Percentiles rank a stretch among this genome's conserved stretches.
phyloP scores from a whole-genome alignment of 2,329 filamentous ascomycete species.

The Lasiodiplodia sp. region DNA sequence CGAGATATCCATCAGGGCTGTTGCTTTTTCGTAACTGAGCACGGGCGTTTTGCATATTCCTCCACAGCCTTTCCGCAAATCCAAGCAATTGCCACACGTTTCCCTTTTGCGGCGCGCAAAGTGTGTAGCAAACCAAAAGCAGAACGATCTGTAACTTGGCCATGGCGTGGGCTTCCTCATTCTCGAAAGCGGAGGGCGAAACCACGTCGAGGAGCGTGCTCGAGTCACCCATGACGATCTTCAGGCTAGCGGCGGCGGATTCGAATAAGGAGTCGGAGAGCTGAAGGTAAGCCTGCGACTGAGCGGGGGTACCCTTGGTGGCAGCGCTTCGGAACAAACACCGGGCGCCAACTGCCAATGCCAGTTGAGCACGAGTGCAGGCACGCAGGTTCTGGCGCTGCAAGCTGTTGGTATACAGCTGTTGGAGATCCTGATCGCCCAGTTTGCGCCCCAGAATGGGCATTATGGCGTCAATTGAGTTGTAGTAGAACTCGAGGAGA shows the following conservation, averaged over 20 bases:
- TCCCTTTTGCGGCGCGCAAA: slow-evolving; percentile 22
- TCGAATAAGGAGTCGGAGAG: slow-evolving; percentile 27
- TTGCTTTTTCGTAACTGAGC: slow-evolving; percentile 26
- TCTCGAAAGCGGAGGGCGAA: slow-evolving; percentile 26
- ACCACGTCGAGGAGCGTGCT: slow-evolving; percentile 15
- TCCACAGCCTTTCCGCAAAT: slow-evolving; percentile 28
- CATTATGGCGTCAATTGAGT: slow-evolving; percentile 22
- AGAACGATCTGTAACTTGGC: slow-evolving; percentile 29
- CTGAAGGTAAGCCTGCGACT: slow-evolving; percentile 29
- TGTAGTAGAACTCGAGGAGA: slow-evolving; percentile 29
- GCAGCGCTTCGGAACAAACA: slow-evolving; percentile 28
- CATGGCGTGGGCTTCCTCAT: slow-evolving; percentile 30
- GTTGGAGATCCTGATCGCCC: slow-evolving; percentile 25
- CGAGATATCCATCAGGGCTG: slow-evolving; percentile 20
- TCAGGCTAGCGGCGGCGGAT: slow-evolving; percentile 11
- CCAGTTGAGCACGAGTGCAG: slow-evolving; percentile 24
- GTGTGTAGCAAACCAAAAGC: slow-evolving; percentile 22
- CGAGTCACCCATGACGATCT: slow-evolving; percentile 21
- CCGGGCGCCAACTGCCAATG: slow-evolving; percentile 12
- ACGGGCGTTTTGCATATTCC: slow-evolving; percentile 27
- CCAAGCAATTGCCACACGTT: slow-evolving; percentile 30
- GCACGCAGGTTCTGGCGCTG: slow-evolving; percentile 23
- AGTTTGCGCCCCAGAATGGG: slow-evolving; percentile 21
- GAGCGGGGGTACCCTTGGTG: slow-evolving; percentile 25
- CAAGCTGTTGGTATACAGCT: slow-evolving; percentile 16